Evolutionary conservation across 768 basidiomycete genomes (phyloP).

Genomic region (Thelephora ganbajun): DNA sequence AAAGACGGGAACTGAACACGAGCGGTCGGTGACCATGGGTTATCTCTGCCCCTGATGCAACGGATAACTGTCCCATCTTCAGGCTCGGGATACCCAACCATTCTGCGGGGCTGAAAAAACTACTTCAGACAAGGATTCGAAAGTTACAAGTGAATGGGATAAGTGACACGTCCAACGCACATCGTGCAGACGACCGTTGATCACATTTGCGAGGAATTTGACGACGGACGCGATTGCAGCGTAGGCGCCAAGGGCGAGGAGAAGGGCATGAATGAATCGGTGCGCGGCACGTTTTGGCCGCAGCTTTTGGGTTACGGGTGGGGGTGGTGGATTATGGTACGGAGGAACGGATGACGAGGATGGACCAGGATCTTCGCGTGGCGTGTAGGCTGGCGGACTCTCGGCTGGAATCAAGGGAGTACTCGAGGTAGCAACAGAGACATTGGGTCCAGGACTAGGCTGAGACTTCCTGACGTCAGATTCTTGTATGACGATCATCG

Average conservation of each 20-base stretch:
- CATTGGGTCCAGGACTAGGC: no score
- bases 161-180: neutral
- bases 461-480: no score
- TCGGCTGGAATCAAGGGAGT: neutral
- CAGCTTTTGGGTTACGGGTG: neutral
- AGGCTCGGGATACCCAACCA: neutral
- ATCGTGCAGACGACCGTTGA: neutral
- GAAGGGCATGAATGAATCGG: neutral
- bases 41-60: neutral
- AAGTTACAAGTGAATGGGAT: neutral
- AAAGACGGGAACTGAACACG: neutral
- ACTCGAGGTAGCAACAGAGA: neutral
- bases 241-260: neutral
- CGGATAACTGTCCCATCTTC: neutral
- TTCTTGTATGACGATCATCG: neutral
- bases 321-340: neutral
- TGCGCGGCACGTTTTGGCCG: neutral
- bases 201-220: neutral
- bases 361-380: neutral
- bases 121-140: no score
- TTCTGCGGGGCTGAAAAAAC: neutral
- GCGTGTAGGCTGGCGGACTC: neutral
- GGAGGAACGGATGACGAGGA: neutral
- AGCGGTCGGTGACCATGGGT: slow-evolving; percentile 3
- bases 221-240: neutral